These are phyloP conservation scores for Aphanomyces euteiches DNA, from an alignment of 352 stramenopile species.

Conservation along the genomic window DNA sequence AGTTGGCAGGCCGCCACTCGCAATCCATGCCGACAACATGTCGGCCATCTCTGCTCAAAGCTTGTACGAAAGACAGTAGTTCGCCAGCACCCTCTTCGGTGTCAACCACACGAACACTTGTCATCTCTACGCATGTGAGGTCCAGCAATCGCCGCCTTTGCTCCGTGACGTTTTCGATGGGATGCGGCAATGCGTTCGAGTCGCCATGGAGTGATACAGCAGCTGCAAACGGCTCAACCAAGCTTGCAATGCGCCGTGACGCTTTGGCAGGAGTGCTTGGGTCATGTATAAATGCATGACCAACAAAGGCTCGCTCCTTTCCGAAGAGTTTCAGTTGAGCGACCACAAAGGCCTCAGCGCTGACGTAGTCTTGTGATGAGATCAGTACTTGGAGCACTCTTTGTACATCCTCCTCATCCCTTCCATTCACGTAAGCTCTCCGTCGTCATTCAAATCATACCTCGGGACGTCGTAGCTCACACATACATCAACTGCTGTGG, in stretches of 20 bases:
- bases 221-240: not conserved
- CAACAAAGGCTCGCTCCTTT: not conserved
- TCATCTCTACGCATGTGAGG: no score
- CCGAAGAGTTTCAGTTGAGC: not conserved
- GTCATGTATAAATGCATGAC: not conserved
- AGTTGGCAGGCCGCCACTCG: conserved; percentile 21
- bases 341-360: not conserved
- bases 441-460: not conserved
- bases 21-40: conserved; percentile 24
- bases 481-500: conserved; percentile 21
- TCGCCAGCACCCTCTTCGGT: no score
- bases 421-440: not conserved
- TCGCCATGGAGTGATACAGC: not conserved
- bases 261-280: conserved; percentile 4
- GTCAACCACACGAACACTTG: no score
- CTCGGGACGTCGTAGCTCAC: conserved; percentile 8
- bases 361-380: not conserved
- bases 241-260: not conserved
- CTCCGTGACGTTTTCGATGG: no score
- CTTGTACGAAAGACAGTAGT: no score
- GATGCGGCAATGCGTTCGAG: not conserved
- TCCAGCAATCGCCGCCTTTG: no score
- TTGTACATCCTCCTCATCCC: not conserved
- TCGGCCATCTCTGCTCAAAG: no score
- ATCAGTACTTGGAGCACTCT: not conserved